Conservation (phyloP, 164 flowering plant genomes). For the Umbellularia californica region DNA sequence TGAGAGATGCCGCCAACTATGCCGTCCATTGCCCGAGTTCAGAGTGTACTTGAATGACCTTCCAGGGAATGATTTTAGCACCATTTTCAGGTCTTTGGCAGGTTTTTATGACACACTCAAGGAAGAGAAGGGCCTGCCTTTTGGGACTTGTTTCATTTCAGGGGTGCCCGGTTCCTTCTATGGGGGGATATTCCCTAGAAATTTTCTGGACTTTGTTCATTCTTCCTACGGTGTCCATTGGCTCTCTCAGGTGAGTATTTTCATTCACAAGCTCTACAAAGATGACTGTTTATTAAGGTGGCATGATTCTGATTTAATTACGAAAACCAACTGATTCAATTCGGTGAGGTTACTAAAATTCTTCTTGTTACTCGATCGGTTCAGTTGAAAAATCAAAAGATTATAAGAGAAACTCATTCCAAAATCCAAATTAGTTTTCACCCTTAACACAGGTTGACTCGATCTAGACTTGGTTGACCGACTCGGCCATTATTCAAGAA, state of each 20-base stretch:
- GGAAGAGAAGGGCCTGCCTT: constrained; percentile 13
- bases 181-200: constrained; percentile 41
- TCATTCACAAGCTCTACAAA: too few relatives aligned
- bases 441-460: too few relatives aligned
- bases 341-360: too few relatives aligned
- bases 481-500: too few relatives aligned
- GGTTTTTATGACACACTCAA: constrained; percentile 21
- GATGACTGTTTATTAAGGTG: too few relatives aligned
- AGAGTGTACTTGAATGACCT: constrained; percentile 54
- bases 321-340: background rate
- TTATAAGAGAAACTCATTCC: too few relatives aligned
- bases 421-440: too few relatives aligned
- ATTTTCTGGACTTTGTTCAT: constrained; percentile 46
- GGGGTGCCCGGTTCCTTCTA: constrained; percentile 60
- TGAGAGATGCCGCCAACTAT: constrained; percentile 2
- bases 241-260: constrained; percentile 47
- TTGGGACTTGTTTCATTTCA: constrained; percentile 38
- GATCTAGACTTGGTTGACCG: too few relatives aligned
- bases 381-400: too few relatives aligned
- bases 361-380: too few relatives aligned
- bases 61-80: constrained; percentile 48
- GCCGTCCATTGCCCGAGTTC: constrained; percentile 27
- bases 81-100: constrained; percentile 37
- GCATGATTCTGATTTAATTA: too few relatives aligned
- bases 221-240: constrained; percentile 56